These are phyloP conservation scores for Boletales sp. DNA, from an alignment of 768 basidiomycete genomes.

Conservation along the genomic window DNA sequence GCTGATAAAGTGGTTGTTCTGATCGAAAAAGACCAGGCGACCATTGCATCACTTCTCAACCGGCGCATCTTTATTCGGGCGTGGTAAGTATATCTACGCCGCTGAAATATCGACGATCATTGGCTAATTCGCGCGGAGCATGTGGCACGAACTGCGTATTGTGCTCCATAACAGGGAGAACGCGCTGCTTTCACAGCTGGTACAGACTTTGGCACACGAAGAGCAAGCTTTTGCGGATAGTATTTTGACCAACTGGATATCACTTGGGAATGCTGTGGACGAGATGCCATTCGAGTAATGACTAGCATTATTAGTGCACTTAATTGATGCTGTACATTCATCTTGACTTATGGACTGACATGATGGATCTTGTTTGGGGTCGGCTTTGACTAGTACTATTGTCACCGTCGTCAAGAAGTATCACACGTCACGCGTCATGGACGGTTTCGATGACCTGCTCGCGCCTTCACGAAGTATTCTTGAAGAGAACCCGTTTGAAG, in stretches of 20 bases:
- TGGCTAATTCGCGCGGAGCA: slow-evolving; percentile 39
- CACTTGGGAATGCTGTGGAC: slow-evolving; percentile 65
- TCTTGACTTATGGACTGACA: slow-evolving; percentile 10
- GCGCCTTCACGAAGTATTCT: slow-evolving; percentile 54
- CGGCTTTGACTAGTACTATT: background rate
- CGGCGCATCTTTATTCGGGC: slow-evolving; percentile 85
- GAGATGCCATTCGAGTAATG: slow-evolving; percentile 82
- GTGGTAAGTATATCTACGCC: slow-evolving; percentile 48
- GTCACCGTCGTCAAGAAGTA: background rate
- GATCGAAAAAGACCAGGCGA: slow-evolving; percentile 84
- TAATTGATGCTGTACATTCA: slow-evolving; percentile 5
- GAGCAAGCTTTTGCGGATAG: slow-evolving; percentile 67
- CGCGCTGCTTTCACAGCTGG: slow-evolving; percentile 67
- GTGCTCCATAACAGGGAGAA: slow-evolving; percentile 91
- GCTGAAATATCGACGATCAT: background rate
- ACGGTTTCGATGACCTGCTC: slow-evolving; percentile 76
- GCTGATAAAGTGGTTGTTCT: slow-evolving; percentile 66
- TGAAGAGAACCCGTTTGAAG: slow-evolving; percentile 75
- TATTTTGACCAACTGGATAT: slow-evolving; percentile 70
- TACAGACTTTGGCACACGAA: slow-evolving; percentile 69
- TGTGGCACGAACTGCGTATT: slow-evolving; percentile 96
- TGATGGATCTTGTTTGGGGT: slow-evolving; percentile 6
- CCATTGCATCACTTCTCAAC: slow-evolving; percentile 69
- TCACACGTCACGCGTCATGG: slow-evolving; percentile 42
- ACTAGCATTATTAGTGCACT: background rate